Evolutionary conservation across 352 stramenopile species (phyloP).

Genomic region (Halophytophthora polymorphica): DNA sequence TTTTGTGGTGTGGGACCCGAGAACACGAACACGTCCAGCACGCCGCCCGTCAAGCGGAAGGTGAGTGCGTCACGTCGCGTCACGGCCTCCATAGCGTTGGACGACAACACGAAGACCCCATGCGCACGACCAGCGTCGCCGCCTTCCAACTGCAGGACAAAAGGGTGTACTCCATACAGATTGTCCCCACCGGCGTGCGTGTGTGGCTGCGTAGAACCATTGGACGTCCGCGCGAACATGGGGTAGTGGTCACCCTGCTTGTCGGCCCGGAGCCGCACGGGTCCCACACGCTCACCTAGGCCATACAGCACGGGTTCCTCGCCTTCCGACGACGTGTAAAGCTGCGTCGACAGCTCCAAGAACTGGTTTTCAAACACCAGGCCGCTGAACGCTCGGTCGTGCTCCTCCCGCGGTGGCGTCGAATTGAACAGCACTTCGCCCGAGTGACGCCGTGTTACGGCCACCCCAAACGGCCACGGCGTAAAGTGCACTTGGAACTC

Average conservation of each 20-base stretch:
- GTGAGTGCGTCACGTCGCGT: slow-evolving; percentile 60
- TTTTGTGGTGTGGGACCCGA: slow-evolving; percentile 47
- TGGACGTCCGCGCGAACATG: slow-evolving; percentile 46
- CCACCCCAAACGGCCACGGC: slow-evolving; percentile 64
- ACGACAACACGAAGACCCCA: slow-evolving; percentile 76
- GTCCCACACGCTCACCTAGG: slow-evolving; percentile 62
- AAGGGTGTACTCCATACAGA: slow-evolving; percentile 74
- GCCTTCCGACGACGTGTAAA: slow-evolving; percentile 20
- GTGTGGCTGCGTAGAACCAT: slow-evolving; percentile 19
- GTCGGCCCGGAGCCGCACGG: slow-evolving; percentile 36
- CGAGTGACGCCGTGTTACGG: slow-evolving; percentile 49
- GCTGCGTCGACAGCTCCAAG: slow-evolving; percentile 77
- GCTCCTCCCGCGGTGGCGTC: slow-evolving; percentile 45
- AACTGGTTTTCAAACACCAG: slow-evolving; percentile 87
- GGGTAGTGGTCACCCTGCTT: slow-evolving; percentile 61
- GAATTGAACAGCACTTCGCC: slow-evolving; percentile 84
- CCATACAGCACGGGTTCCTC: slow-evolving; percentile 58
- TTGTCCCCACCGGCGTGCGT: slow-evolving; percentile 56
- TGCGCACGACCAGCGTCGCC: slow-evolving; percentile 44
- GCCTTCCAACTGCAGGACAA: slow-evolving; percentile 68
- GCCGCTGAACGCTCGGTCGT: slow-evolving; percentile 39
- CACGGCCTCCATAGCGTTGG: slow-evolving; percentile 87
- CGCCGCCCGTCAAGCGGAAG: slow-evolving; percentile 73
- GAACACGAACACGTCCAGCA: slow-evolving; percentile 84
- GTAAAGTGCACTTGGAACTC: slow-evolving; percentile 65